These are phyloP conservation scores for Austroboletus rostrupii DNA, from an alignment of 1,284 basidiomycete genomes.

Conservation along the genomic window DNA sequence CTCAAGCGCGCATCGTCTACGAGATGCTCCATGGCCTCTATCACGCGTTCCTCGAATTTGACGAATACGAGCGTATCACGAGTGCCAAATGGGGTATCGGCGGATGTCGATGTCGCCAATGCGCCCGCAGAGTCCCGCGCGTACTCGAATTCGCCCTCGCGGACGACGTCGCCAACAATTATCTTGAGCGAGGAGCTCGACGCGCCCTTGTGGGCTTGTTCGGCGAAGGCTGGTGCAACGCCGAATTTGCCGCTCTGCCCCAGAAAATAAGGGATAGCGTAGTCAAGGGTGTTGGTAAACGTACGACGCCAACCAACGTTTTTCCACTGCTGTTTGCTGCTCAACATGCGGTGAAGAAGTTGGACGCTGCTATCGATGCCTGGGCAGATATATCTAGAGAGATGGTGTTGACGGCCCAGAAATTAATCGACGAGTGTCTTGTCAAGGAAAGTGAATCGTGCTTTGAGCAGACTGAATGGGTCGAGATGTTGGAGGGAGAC, in stretches of 20 bases:
- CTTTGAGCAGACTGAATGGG: slow-evolving; percentile 67
- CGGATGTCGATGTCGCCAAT: slow-evolving; percentile 79
- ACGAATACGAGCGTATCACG: slow-evolving; percentile 69
- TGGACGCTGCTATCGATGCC: slow-evolving; percentile 51
- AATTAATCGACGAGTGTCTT: slow-evolving; percentile 59
- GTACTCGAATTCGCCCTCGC: slow-evolving; percentile 75
- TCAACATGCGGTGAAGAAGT: slow-evolving; percentile 56
- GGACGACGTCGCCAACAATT: slow-evolving; percentile 71
- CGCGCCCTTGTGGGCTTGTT: slow-evolving; percentile 77
- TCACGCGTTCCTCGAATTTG: slow-evolving; percentile 74
- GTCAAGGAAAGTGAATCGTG: slow-evolving; percentile 56
- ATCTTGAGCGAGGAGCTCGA: slow-evolving; percentile 68
- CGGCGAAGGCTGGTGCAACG: slow-evolving; percentile 80
- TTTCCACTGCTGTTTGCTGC: slow-evolving; percentile 67
- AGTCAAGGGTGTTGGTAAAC: slow-evolving; percentile 65
- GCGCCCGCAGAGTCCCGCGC: slow-evolving; percentile 71
- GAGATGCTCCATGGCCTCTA: slow-evolving; percentile 89
- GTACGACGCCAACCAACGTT: slow-evolving; percentile 60
- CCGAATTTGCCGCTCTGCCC: slow-evolving; percentile 71
- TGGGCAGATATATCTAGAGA: slow-evolving; percentile 68
- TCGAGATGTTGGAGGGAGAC: slow-evolving; percentile 65
- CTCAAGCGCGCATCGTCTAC: slow-evolving; percentile 76
- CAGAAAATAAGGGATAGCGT: slow-evolving; percentile 64
- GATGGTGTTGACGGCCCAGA: slow-evolving; percentile 59
- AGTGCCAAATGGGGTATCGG: slow-evolving; percentile 71